Conservation (phyloP, 2,329 filamentous ascomycete genomes). For the Talaromyces albobiverticillius region DNA sequence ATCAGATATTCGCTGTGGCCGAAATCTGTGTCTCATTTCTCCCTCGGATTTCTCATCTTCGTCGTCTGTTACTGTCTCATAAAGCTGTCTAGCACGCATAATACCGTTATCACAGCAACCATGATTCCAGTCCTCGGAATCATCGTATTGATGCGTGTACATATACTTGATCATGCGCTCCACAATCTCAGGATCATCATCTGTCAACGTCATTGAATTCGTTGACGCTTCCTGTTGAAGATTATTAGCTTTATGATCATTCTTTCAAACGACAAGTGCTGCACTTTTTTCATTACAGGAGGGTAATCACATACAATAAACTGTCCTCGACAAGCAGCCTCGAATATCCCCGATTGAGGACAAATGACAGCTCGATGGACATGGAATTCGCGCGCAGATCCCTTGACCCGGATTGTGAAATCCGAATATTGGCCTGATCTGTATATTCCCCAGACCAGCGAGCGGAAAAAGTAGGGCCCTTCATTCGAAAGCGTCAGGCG, state of each 20-base stretch:
- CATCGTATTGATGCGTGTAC: slow-evolving; percentile 16
- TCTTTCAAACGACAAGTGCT: too few species aligned
- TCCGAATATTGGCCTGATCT: slow-evolving; percentile 16
- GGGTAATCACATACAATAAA: slow-evolving; percentile 12
- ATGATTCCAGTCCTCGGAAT: slow-evolving; percentile 14
- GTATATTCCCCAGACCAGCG: slow-evolving; percentile 12
- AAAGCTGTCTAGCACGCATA: slow-evolving; percentile 6
- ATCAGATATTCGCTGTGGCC: too few species aligned
- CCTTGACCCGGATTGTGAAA: slow-evolving; percentile 14
- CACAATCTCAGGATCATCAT: slow-evolving; percentile 18
- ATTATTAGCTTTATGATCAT: background rate
- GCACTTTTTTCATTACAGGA: background rate
- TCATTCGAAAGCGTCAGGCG: slow-evolving; percentile 2
- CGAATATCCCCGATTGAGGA: slow-evolving; percentile 16
- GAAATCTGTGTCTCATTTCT: background rate
- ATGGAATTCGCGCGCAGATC: slow-evolving; percentile 11
- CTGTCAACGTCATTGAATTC: slow-evolving; percentile 11
- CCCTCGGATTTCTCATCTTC: background rate
- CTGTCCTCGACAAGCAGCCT: slow-evolving; percentile 16
- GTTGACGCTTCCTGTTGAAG: slow-evolving; percentile 14
- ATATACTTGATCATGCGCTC: slow-evolving; percentile 16
- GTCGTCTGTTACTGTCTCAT: background rate
- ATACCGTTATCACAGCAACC: slow-evolving; percentile 3
- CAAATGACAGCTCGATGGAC: slow-evolving; percentile 18
- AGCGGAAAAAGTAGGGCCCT: slow-evolving; percentile 10